phyloP scores from a whole-genome alignment of 306 rosid genomes.

The Cicer judaicum region DNA sequence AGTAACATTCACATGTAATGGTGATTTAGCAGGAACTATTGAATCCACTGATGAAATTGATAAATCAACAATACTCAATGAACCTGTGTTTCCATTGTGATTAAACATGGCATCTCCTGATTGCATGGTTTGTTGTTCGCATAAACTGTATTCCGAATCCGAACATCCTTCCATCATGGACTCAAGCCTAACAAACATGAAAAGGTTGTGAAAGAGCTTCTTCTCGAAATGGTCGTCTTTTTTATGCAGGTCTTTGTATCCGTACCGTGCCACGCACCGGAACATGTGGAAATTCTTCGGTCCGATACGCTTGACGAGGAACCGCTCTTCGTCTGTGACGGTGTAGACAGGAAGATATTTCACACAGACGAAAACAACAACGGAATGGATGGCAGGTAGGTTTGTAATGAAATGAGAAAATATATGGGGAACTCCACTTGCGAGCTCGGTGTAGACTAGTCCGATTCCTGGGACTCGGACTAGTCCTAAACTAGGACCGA shows the following conservation, averaged over 20 bases:
- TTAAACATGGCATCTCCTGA: conserved; percentile 51
- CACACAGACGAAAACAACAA: conserved; percentile 87
- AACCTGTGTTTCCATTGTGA: conserved; percentile 49
- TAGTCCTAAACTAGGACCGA: conserved; percentile 93
- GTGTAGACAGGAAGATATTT: conserved; percentile 93
- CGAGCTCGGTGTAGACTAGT: conserved; percentile 89
- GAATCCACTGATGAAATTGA: conserved; percentile 69
- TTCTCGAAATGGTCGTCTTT: conserved; percentile 89
- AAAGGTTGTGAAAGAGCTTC: conserved; percentile 78
- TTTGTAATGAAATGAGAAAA: conserved; percentile 98
- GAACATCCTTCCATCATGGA: conserved; percentile 93
- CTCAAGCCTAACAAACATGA: conserved; percentile 72
- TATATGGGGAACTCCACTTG: conserved; percentile 93
- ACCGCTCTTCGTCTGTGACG: conserved; percentile 89
- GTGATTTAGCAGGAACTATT: conserved; percentile 61
- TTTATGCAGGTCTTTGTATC: conserved; percentile 86
- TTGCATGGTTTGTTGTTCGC: conserved; percentile 53
- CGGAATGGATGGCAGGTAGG: conserved; percentile 93
- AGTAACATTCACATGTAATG: conserved; percentile 48
- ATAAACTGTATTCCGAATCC: conserved; percentile 76
- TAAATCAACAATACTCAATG: conserved; percentile 44
- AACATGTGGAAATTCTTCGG: conserved; percentile 87
- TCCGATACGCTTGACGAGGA: conserved; percentile 88
- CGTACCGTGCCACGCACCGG: conserved; percentile 89
- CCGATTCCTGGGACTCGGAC: conserved; percentile 98